A percentile compares a stretch with the other conserved stretches of the same genome.
phyloP scores from a whole-genome alignment of 805 yeast species.

The Candida golubevii region DNA sequence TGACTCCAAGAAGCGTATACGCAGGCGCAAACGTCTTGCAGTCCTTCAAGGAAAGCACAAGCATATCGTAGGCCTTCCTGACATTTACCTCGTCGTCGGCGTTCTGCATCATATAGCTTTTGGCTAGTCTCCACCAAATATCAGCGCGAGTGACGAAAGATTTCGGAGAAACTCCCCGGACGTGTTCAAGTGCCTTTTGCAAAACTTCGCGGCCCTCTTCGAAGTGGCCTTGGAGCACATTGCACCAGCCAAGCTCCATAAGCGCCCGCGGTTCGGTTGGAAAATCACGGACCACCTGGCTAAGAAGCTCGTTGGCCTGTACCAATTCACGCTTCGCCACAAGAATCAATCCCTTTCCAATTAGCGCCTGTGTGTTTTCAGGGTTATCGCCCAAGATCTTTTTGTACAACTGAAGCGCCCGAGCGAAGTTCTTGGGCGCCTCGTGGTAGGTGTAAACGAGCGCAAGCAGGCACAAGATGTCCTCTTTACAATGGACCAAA shows the following conservation, averaged over 20 bases:
- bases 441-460: conserved; percentile 77
- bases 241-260: conserved; percentile 77
- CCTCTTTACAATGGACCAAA: conserved; percentile 51
- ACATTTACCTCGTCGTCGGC: conserved; percentile 19
- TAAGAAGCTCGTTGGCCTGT: conserved; percentile 52
- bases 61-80: conserved; percentile 50
- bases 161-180: conserved; percentile 49
- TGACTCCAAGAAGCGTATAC: conserved; percentile 72
- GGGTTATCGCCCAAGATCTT: conserved; percentile 43
- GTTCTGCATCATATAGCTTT: conserved; percentile 45
- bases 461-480: conserved; percentile 64
- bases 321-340: conserved; percentile 58
- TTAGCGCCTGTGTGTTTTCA: conserved; percentile 53
- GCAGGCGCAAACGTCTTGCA: conserved; percentile 70
- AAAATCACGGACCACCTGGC: conserved; percentile 42
- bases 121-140: conserved; percentile 70
- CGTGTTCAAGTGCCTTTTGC: conserved; percentile 35
- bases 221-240: conserved; percentile 48
- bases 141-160: conserved; percentile 55
- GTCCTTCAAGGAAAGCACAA: conserved; percentile 60
- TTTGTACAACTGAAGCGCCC: conserved; percentile 71
- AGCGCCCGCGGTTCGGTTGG: conserved; percentile 58
- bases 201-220: conserved; percentile 51
- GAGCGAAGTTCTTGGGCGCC: conserved; percentile 80
- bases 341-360: conserved; percentile 79